Conservation (phyloP, 2,329 filamentous ascomycete genomes). For the Trichoderma atroviride region DNA sequence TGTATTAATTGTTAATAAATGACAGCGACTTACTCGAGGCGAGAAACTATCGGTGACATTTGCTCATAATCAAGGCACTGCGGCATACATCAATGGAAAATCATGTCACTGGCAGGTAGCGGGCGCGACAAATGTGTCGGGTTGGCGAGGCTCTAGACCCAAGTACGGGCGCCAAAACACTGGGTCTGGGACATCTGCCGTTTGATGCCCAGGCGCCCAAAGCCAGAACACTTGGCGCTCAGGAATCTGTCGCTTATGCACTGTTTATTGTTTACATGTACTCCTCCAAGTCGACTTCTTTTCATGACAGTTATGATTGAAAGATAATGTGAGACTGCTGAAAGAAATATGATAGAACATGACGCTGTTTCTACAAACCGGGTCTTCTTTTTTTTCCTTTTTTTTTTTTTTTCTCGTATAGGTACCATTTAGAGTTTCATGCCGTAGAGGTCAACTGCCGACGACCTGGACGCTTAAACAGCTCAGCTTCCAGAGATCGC, state of each 20-base stretch:
- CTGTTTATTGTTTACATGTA: too few relatives aligned
- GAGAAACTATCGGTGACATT: constrained; percentile 37
- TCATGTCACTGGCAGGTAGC: neutral
- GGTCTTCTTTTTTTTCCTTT: neutral
- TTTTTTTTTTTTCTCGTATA: neutral
- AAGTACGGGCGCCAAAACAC: neutral
- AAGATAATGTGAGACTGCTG: neutral
- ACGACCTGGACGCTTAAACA: neutral
- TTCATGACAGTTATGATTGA: neutral
- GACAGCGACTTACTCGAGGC: constrained; percentile 34
- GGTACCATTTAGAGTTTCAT: neutral
- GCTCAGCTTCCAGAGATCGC: neutral
- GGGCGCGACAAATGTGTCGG: constrained; percentile 14
- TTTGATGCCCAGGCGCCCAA: neutral
- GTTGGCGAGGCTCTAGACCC: neutral
- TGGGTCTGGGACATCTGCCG: neutral
- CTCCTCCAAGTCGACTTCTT: neutral
- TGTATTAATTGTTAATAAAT: neutral
- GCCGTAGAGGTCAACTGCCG: neutral
- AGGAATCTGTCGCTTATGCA: neutral
- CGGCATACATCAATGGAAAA: neutral
- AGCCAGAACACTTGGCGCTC: neutral
- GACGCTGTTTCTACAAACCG: too few relatives aligned
- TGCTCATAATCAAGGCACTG: constrained; percentile 36
- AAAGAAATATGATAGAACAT: neutral